A percentile compares a stretch with the other conserved stretches of the same genome.
Conservation (phyloP, 164 flowering plant species). For the Kingdonia uniflora region DNA sequence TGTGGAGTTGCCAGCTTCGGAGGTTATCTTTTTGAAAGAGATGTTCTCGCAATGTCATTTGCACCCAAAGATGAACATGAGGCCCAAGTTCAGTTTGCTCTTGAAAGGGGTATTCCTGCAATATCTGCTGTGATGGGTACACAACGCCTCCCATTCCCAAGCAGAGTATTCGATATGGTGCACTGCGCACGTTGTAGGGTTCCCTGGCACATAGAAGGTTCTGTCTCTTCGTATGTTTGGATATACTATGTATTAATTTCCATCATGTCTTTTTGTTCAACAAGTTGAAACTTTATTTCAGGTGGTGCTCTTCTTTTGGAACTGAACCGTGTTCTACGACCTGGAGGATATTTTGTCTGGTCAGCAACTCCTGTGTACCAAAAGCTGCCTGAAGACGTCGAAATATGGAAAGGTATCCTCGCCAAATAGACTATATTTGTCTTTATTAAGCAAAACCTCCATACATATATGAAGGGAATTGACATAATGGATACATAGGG, state of each 20-base stretch:
- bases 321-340: slow-evolving; percentile 73
- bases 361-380: slow-evolving; percentile 98
- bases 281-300: slow-evolving; percentile 13
- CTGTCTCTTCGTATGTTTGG: not conserved
- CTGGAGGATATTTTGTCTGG: slow-evolving; percentile 95
- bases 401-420: slow-evolving; percentile 75
- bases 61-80: slow-evolving; percentile 97
- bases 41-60: slow-evolving; percentile 84
- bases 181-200: slow-evolving; percentile 94
- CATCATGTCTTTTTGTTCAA: not conserved
- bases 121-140: slow-evolving; percentile 98
- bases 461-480: no score
- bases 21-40: slow-evolving; percentile 75
- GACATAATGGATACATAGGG: no score
- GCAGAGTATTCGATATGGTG: slow-evolving; percentile 73
- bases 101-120: slow-evolving; percentile 92
- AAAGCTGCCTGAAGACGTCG: slow-evolving; percentile 68
- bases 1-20: slow-evolving; percentile 98
- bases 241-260: no score
- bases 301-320: slow-evolving; percentile 92
- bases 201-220: slow-evolving; percentile 89
- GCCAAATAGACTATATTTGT: not conserved
- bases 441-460: no score
- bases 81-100: slow-evolving; percentile 94
- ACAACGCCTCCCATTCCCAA: slow-evolving; percentile 76